phyloP scores from a whole-genome alignment of 2,329 filamentous ascomycete species.

The Ophiostoma australiae region DNA sequence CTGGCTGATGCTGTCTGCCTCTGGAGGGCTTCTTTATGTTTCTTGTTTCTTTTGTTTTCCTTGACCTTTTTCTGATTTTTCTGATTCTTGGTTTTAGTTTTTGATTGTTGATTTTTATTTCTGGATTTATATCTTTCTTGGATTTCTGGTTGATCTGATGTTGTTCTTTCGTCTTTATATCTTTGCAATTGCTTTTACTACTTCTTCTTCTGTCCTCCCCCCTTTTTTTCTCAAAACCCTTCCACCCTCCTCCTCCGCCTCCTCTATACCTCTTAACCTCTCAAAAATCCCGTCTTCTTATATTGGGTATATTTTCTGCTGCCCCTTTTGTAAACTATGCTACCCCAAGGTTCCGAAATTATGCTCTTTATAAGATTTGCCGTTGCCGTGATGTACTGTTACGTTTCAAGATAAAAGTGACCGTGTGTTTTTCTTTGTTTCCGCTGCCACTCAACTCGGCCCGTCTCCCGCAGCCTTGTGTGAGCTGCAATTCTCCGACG shows the following conservation, averaged over 20 bases:
- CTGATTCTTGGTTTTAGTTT: conserved; percentile 5
- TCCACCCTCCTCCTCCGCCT: neutral
- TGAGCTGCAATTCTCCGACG: neutral
- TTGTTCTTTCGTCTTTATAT: conserved; percentile 11
- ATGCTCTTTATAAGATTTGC: conserved; percentile 15
- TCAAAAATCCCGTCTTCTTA: conserved; percentile 11
- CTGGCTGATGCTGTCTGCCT: neutral
- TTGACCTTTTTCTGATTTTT: neutral
- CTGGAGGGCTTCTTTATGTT: neutral
- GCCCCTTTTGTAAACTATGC: conserved; percentile 7
- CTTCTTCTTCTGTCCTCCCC: neutral
- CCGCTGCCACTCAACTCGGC: neutral
- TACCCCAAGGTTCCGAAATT: neutral
- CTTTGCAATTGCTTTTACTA: neutral
- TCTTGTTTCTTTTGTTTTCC: neutral
- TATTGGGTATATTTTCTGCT: conserved; percentile 9
- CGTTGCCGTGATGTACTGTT: neutral
- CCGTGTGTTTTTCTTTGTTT: neutral
- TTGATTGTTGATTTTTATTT: neutral
- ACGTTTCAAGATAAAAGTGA: neutral
- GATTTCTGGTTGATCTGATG: conserved; percentile 8
- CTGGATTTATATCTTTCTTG: neutral
- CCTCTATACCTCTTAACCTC: conserved; percentile 2
- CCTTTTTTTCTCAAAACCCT: neutral
- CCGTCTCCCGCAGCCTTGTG: neutral